Evolutionary conservation across 2,329 filamentous ascomycete species (phyloP).

Genomic region (Apiospora arundinis): DNA sequence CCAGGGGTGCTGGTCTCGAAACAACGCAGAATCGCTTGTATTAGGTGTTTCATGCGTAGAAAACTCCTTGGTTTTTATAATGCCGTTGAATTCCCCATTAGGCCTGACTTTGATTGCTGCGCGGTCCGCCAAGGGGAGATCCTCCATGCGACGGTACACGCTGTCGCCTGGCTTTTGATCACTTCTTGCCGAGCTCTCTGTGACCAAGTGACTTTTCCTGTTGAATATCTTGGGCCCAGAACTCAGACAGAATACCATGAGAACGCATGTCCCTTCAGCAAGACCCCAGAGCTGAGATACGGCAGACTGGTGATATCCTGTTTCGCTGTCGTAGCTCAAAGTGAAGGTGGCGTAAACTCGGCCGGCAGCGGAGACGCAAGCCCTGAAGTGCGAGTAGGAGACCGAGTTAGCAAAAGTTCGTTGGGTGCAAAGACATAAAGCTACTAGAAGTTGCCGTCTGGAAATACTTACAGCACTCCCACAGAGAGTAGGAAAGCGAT

Average conservation of each 20-base stretch:
- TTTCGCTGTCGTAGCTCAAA: neutral
- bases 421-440: neutral
- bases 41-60: neutral
- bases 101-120: neutral
- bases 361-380: neutral
- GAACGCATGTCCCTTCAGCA: slow-evolving; percentile 9
- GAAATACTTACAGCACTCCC: slow-evolving; percentile 27
- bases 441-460: neutral
- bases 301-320: neutral
- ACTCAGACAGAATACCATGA: neutral
- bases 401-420: neutral
- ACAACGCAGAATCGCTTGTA: neutral
- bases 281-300: neutral
- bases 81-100: neutral
- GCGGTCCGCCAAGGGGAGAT: neutral
- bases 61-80: neutral
- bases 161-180: neutral
- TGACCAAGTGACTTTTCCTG: neutral
- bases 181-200: neutral
- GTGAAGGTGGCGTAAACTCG: neutral
- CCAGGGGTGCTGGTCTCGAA: neutral
- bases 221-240: neutral
- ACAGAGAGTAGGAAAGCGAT: slow-evolving; percentile 26
- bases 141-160: neutral
- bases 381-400: neutral